Base-by-base conservation (phyloP, 2,329 filamentous ascomycete genomes). In the Dactylellina drechsleri region DNA sequence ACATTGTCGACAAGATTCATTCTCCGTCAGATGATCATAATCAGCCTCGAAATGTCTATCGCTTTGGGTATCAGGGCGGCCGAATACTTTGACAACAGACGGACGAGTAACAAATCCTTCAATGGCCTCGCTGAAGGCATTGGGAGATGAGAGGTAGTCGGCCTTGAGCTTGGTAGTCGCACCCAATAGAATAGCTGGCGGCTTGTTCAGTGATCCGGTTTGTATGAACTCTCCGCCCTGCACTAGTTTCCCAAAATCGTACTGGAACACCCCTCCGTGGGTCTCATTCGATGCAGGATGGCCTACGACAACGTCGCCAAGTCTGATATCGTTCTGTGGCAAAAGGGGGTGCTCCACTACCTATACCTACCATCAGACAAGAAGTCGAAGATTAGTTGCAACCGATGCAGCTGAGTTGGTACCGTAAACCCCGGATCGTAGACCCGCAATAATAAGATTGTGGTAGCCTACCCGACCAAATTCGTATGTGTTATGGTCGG, bases 301-400 rank as follows among this genome's bases (percentile, higher is more conserved):
- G 26, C 56, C 47, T 8, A 68, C 40, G 15, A 61, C 65, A 6
- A 68, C 56, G 13, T 68, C 65, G 0, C 65, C 65, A 0, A 68
- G 49, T 15, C 65, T 54, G 31, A 68, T 31, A 40, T 68, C 57
- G 26, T 59, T 13, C 52, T 18, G 40, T 47, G 31, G 1, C 6
- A 12, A 23, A 23, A 23, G 23, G 56, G 65, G 8, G 61, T 56
- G 23, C 23, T 8, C 56, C 65, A 5, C 65, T 56, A 1, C 65
- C 65, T 5, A 68, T 56, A 7, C 65, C 65, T 5, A 68, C 56
- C 36, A 68, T 47, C 20, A 68, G 15, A n/a, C 23, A 54, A 13
- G 31, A 61, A 2, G 31, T 31, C 23, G 15, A 68, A 68, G 4
- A 6, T n/a, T n/a, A 10, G 43, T 15, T 15, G 13, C 13, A 18